Conservation (phyloP, 768 basidiomycete species). For the Strobilomyces confusus region DNA sequence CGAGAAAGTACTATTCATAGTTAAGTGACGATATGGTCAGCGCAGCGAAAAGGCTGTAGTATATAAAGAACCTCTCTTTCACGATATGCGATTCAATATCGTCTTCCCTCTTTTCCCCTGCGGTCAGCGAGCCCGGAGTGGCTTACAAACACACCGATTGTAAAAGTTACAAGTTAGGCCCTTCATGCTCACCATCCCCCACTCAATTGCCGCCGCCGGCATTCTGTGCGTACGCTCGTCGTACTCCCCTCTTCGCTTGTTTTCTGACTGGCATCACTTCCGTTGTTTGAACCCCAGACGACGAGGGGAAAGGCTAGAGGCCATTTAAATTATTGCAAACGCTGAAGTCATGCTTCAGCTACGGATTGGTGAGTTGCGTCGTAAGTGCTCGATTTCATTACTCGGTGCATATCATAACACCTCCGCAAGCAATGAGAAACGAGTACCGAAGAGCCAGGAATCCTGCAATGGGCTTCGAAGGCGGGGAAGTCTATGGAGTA, state of each 20-base stretch:
- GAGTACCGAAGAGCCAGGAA: constrained; percentile 8
- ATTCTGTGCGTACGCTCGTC: constrained; percentile 7
- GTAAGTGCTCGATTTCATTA: constrained; percentile 9
- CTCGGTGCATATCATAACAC: background rate
- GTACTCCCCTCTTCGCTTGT: background rate
- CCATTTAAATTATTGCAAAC: constrained; percentile 4
- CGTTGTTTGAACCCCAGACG: constrained; percentile 6
- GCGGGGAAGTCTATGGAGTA: constrained; percentile 19
- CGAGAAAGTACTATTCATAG: constrained; percentile 9
- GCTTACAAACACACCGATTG: background rate
- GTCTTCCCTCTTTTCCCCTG: background rate
- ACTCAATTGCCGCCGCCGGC: background rate
- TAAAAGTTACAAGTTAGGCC: background rate
- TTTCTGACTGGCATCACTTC: background rate
- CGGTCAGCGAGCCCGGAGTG: background rate
- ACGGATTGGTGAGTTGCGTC: constrained; percentile 5
- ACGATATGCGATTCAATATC: background rate
- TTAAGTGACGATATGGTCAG: background rate
- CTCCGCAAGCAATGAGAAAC: constrained; percentile 12
- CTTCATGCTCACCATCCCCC: constrained; percentile 2
- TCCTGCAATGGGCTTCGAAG: constrained; percentile 18
- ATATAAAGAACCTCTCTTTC: constrained; percentile 2
- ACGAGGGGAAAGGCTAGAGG: constrained; percentile 8
- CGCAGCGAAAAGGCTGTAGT: background rate
- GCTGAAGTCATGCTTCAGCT: constrained; percentile 23